phyloP scores from a whole-genome alignment of 192 early-diverging fungal species.

The Oehlia diaphana region DNA sequence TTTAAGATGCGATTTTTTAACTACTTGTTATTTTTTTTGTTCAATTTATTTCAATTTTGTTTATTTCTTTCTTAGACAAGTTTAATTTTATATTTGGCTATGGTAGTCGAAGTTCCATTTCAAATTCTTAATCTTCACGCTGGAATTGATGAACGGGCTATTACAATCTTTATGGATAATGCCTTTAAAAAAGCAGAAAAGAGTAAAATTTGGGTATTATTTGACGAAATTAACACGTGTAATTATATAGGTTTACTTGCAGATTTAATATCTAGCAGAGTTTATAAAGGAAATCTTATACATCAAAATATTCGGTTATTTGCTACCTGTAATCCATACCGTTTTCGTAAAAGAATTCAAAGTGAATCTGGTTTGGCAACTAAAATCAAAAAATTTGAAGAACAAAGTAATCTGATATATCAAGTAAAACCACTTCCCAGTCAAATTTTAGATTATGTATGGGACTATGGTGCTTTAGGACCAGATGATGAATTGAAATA shows the following conservation, averaged over 20 bases:
- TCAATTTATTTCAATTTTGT: not conserved
- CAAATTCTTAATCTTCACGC: not conserved
- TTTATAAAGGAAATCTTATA: not conserved
- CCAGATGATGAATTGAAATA: not conserved
- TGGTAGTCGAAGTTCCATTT: not conserved
- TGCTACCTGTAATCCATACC: not conserved
- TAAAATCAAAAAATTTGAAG: not conserved
- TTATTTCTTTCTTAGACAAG: not conserved
- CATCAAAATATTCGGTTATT: not conserved
- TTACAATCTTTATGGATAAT: not conserved
- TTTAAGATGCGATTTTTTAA: not conserved
- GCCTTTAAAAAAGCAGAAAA: not conserved
- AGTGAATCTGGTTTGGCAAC: not conserved
- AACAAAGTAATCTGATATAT: conserved; percentile 17
- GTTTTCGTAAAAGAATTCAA: not conserved
- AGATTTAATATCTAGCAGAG: not conserved
- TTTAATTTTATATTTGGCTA: conserved; percentile 15
- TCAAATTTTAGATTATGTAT: conserved; percentile 1
- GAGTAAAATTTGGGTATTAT: not conserved
- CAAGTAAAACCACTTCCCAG: not conserved
- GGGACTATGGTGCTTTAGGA: not conserved
- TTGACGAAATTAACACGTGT: conserved; percentile 24
- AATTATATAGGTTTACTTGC: conserved; percentile 9
- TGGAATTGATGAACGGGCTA: not conserved
- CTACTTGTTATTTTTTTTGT: too few species aligned